Base-by-base conservation (phyloP, 768 basidiomycete genomes). In the Pulveroboletus sp. region DNA sequence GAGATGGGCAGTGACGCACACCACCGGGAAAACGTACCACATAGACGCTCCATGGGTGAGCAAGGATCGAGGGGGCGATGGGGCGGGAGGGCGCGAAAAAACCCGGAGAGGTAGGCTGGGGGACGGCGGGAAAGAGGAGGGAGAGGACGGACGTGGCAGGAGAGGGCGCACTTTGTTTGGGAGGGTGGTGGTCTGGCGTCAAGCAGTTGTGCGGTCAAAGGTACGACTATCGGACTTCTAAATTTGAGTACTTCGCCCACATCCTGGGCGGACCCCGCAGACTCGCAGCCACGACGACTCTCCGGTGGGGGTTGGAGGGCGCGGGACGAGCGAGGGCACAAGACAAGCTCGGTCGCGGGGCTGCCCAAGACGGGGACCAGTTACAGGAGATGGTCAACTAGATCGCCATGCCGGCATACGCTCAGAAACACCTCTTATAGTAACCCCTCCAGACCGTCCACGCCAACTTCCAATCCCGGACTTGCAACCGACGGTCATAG, bases 381-480 rank as follows among this genome's bases (percentile, higher is more conserved):
- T 49, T 49, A 42, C 47, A 51, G 41, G 43, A 47, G 45, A 51
- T 14, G 30, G 39, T 18, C 49, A 39, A 28, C 46, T 18, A 50
- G 55, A 62, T 57, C 49, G 45, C 51, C 26, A 65, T 67, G 67
- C 66, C 66, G 66, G 65, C 66, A 67, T 66, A 35, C 39, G 17
- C 57, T 69, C 55, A 68, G 46, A 68, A 68, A 55, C 47, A 52
- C 66, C 73, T 65, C 55, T 69, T 73, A 66, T 76, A 73, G 68
- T 77, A 75, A 56, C 74, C 67, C 43, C 74, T 68, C 80, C 79
- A 82, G 32, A 91, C 78, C 61, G 77, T 75, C 82, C 82, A 88
- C 45, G 91, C 80, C 59, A 92, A 69, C 72, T 78, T 80, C 83
- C 91, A 91, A 64, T 86, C 84, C 67, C 80, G 76, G 59, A 70